A percentile compares a stretch with the other conserved stretches of the same genome.
Conservation (phyloP, 148 eudicot species). For the Chenopodium berlandieri region DNA sequence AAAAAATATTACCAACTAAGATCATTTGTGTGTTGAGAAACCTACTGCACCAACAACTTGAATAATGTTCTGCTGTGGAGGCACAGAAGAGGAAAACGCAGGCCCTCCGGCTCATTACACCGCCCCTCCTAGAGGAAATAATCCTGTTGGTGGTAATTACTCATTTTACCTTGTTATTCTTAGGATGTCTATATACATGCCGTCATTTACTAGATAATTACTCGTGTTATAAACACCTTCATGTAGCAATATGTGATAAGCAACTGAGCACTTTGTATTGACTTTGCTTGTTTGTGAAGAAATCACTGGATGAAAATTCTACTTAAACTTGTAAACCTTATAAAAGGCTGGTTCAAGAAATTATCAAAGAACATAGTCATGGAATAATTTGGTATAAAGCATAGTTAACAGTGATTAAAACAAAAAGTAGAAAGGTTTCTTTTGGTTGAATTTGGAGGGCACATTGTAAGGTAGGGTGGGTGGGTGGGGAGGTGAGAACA, state of each 20-base stretch:
- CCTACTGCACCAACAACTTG: constrained; percentile 32
- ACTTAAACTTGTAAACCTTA: neutral
- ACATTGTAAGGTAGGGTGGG: too few species aligned
- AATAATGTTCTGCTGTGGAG: constrained; percentile 82
- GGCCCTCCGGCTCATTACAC: constrained; percentile 66
- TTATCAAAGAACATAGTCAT: neutral
- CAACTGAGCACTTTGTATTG: neutral
- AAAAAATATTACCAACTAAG: neutral
- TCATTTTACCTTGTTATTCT: too few species aligned
- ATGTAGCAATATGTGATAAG: too few species aligned
- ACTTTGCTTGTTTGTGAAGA: neutral
- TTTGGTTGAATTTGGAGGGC: too few species aligned
- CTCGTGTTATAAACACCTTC: too few species aligned
- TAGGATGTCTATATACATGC: neutral
- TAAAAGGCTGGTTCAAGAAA: neutral
- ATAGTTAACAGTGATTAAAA: neutral
- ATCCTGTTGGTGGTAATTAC: constrained; percentile 42
- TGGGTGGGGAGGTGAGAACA: too few species aligned
- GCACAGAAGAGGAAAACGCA: constrained; percentile 59
- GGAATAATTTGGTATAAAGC: neutral
- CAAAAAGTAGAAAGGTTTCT: neutral
- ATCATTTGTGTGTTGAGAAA: constrained; percentile 5
- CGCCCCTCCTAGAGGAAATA: constrained; percentile 63
- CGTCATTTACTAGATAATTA: too few species aligned
- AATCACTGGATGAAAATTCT: neutral